phyloP scores from a whole-genome alignment of 2,329 filamentous ascomycete genomes.

The Colletotrichum truncatum region DNA sequence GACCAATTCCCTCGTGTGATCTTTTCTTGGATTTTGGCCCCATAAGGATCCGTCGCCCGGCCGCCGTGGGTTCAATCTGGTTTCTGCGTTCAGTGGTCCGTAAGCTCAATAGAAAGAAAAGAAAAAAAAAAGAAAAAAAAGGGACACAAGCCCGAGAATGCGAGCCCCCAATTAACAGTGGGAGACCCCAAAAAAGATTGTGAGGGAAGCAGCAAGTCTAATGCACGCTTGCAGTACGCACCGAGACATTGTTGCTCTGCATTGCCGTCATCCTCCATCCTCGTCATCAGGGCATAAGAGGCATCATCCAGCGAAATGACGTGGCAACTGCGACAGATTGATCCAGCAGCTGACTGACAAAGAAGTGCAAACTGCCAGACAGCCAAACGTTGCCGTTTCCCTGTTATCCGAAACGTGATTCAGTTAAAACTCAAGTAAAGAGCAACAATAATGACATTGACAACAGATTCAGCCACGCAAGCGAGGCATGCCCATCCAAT shows the following conservation, averaged over 20 bases:
- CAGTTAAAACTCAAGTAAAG: neutral
- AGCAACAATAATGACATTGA: neutral
- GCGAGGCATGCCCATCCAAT: too few relatives aligned
- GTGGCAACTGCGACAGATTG: slow-evolving; percentile 6
- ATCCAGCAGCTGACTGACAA: neutral
- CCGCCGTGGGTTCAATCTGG: slow-evolving; percentile 14
- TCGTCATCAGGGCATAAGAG: neutral
- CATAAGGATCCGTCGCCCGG: slow-evolving; percentile 22
- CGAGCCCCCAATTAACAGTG: neutral
- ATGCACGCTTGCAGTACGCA: neutral
- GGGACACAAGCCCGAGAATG: too few relatives aligned
- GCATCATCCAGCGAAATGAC: slow-evolving; percentile 1
- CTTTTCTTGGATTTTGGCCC: neutral
- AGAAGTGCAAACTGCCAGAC: neutral
- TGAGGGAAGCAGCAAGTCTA: neutral
- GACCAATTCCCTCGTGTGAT: neutral
- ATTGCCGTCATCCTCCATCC: slow-evolving; percentile 12
- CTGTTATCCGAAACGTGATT: neutral
- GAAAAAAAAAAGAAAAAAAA: neutral
- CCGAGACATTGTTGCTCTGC: slow-evolving; percentile 2
- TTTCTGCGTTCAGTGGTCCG: neutral
- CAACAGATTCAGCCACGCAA: too few relatives aligned
- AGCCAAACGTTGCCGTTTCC: neutral
- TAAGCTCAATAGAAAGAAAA: too few relatives aligned
- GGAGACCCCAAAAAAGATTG: neutral